Evolutionary conservation across 2,329 filamentous ascomycete genomes (phyloP).

Genomic region (Cladosporium cucumerinum): DNA sequence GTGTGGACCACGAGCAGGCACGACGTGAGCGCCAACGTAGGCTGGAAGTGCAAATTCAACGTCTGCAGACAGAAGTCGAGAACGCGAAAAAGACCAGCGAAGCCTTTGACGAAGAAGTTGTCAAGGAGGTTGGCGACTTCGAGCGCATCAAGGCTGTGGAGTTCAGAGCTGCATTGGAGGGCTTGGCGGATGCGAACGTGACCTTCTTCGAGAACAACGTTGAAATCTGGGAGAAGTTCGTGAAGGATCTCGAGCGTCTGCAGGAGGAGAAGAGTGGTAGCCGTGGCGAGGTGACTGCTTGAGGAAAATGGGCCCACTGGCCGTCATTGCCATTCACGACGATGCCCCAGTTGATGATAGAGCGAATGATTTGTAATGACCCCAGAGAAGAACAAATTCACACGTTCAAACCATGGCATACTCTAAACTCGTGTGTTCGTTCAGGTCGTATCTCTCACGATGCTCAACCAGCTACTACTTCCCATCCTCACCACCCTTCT

Average conservation of each 20-base stretch:
- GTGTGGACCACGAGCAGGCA: slow-evolving; percentile 91
- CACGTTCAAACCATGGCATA: not conserved
- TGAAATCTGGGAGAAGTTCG: slow-evolving; percentile 82
- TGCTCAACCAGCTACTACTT: not conserved
- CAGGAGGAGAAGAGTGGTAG: slow-evolving; percentile 50
- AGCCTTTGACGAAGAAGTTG: slow-evolving; percentile 93
- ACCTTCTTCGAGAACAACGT: slow-evolving; percentile 79
- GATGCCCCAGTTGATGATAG: not conserved
- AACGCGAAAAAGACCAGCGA: slow-evolving; percentile 81
- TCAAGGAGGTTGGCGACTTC: slow-evolving; percentile 89
- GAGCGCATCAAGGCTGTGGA: slow-evolving; percentile 94
- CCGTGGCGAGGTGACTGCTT: not conserved
- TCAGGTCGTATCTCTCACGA: not conserved
- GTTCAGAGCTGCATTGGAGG: slow-evolving; percentile 82
- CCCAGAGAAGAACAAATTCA: not conserved
- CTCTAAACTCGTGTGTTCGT: not conserved
- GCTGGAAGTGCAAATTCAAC: slow-evolving; percentile 87
- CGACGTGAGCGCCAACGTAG: slow-evolving; percentile 83
- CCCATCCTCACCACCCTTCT: slow-evolving; percentile 2
- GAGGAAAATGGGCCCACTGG: not conserved
- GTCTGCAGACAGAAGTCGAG: slow-evolving; percentile 86
- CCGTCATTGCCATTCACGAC: not conserved
- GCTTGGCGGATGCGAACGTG: slow-evolving; percentile 79
- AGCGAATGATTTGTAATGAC: slow-evolving; percentile 5
- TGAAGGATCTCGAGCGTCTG: slow-evolving; percentile 66